Evolutionary conservation across 2,329 filamentous ascomycete species (phyloP).

Genomic region (Furcasterigmium sp.): DNA sequence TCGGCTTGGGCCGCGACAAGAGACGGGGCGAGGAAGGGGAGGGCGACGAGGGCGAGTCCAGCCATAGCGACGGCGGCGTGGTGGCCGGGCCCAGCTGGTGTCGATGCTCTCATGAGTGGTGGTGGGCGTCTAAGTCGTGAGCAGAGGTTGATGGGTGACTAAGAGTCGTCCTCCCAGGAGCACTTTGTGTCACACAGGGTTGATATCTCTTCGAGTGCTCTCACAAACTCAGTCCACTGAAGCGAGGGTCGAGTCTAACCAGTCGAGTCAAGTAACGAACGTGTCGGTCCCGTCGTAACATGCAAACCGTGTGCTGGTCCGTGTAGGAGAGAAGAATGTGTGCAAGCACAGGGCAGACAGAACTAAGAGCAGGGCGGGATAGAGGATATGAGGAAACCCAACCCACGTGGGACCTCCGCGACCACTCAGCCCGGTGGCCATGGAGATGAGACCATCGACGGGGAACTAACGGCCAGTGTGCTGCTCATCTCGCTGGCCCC

Average conservation of each 20-base stretch:
- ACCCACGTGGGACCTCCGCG: neutral
- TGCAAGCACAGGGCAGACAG: too few relatives aligned
- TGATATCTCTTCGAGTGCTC: too few relatives aligned
- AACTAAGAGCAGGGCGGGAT: neutral
- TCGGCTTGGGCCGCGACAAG: neutral
- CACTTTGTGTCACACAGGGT: too few relatives aligned
- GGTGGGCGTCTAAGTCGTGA: neutral
- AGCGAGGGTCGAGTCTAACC: neutral
- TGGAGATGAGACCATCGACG: neutral
- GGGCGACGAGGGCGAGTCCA: neutral
- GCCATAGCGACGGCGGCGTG: too few relatives aligned
- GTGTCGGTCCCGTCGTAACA: too few relatives aligned
- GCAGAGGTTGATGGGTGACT: neutral
- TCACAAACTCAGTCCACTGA: too few relatives aligned
- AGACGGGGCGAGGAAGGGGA: neutral
- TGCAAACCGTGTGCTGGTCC: neutral
- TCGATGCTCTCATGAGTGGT: neutral
- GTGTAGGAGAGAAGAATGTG: neutral
- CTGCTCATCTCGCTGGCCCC: neutral
- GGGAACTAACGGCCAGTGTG: neutral
- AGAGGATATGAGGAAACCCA: neutral
- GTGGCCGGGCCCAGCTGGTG: too few relatives aligned
- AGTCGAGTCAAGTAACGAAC: neutral
- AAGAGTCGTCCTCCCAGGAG: too few relatives aligned
- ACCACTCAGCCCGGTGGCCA: neutral